A percentile compares a stretch with the other conserved stretches of the same genome.
phyloP scores from a whole-genome alignment of 805 yeast species.

The Isabelozyma rhagii region DNA sequence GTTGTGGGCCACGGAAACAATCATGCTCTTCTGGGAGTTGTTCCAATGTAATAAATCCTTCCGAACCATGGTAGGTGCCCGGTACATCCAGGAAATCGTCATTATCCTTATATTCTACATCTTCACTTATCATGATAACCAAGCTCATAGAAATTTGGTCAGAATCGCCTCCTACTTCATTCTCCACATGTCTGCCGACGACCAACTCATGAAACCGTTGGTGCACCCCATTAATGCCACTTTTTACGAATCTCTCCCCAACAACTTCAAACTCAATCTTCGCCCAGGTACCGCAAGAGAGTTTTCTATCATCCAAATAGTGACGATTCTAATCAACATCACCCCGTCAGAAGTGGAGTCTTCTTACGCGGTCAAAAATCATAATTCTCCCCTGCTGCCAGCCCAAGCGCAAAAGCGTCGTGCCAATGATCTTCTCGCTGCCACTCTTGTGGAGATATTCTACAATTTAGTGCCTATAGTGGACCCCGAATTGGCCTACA shows the following conservation, averaged over 20 bases:
- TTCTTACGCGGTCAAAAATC: constrained; percentile 14
- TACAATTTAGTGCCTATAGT: constrained; percentile 55
- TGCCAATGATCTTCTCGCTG: constrained; percentile 17
- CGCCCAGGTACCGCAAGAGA: constrained; percentile 57
- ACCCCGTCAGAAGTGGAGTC: neutral
- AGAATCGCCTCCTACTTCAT: constrained; percentile 52
- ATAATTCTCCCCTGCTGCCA: constrained; percentile 10
- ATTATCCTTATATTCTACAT: constrained; percentile 58
- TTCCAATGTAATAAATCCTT: constrained; percentile 67
- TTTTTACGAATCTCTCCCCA: constrained; percentile 53
- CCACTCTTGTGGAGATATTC: constrained; percentile 54
- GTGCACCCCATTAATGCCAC: constrained; percentile 43
- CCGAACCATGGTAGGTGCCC: constrained; percentile 33
- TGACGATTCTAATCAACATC: constrained; percentile 31
- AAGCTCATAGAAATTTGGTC: constrained; percentile 39
- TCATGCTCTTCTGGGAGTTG: constrained; percentile 71
- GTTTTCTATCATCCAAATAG: constrained; percentile 53
- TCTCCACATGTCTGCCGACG: constrained; percentile 46
- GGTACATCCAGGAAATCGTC: constrained; percentile 51
- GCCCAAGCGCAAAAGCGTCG: constrained; percentile 16
- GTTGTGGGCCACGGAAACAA: constrained; percentile 55
- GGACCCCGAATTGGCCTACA: constrained; percentile 13
- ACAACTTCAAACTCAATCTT: constrained; percentile 42
- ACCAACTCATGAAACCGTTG: constrained; percentile 33
- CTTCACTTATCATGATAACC: constrained; percentile 41